phyloP scores from a whole-genome alignment of 1,139 yeast species.

The Geotrichum phurueaensis region DNA sequence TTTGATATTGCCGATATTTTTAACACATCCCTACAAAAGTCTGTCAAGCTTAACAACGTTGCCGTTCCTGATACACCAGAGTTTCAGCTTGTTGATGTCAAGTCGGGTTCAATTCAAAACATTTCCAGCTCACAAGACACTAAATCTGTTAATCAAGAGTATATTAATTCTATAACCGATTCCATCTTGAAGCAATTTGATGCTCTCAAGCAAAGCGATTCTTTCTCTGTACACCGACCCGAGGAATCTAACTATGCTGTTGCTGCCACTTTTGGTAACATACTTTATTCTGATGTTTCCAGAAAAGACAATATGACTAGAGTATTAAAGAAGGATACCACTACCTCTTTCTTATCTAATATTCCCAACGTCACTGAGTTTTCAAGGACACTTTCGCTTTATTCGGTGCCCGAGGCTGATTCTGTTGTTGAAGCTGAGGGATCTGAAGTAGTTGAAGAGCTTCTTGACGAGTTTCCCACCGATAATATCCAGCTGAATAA shows the following conservation, averaged over 20 bases:
- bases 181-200: constrained; percentile 11
- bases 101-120: background rate
- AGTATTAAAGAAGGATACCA: background rate
- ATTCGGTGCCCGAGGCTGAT: constrained; percentile 13
- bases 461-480: constrained; percentile 3
- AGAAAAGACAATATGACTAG: background rate
- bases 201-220: background rate
- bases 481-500: constrained; percentile 3
- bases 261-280: constrained; percentile 34
- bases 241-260: constrained; percentile 24
- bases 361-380: constrained; percentile 30
- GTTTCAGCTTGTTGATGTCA: background rate
- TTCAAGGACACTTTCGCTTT: constrained; percentile 29
- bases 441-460: background rate
- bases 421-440: background rate
- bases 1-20: constrained; percentile 13
- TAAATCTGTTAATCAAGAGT: background rate
- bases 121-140: background rate
- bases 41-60: constrained; percentile 1
- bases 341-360: constrained; percentile 28
- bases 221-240: background rate
- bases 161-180: constrained; percentile 8
- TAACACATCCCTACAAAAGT: background rate
- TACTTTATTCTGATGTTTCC: constrained; percentile 25
- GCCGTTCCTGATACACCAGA: background rate